Evolutionary conservation across 805 yeast genomes (phyloP).

Genomic region (Blastobotrys chiropterorum): DNA sequence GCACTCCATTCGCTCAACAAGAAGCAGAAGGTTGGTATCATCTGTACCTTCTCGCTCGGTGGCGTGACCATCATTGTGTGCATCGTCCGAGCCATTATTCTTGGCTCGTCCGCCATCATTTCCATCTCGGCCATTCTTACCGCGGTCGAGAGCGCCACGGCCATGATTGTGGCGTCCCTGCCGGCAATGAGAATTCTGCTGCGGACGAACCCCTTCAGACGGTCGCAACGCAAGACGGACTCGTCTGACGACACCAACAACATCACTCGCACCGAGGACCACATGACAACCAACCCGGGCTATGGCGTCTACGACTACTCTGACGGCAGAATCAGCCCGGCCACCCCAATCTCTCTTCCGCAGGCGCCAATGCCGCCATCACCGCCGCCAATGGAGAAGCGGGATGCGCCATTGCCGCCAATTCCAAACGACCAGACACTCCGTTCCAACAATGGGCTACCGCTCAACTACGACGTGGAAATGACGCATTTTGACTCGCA

Average conservation of each 20-base stretch:
- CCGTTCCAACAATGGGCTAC: background rate
- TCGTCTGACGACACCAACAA: slow-evolving; percentile 3
- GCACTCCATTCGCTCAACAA: slow-evolving; percentile 13
- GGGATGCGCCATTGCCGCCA: slow-evolving; percentile 5
- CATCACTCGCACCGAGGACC: background rate
- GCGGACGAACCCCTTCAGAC: slow-evolving; percentile 8
- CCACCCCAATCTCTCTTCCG: background rate
- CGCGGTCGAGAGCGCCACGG: slow-evolving; percentile 23
- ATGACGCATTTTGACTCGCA: background rate
- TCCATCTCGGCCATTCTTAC: slow-evolving; percentile 20
- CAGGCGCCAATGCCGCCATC: background rate
- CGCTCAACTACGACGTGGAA: background rate
- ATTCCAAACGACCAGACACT: background rate
- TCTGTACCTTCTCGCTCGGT: slow-evolving; percentile 25
- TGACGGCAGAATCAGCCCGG: background rate
- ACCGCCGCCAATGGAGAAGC: slow-evolving; percentile 2
- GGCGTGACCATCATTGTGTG: slow-evolving; percentile 20
- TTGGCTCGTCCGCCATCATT: slow-evolving; percentile 19
- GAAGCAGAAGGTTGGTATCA: slow-evolving; percentile 20
- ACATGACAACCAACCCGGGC: background rate
- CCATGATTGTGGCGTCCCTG: slow-evolving; percentile 22
- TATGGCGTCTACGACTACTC: background rate
- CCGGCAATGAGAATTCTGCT: slow-evolving; percentile 22
- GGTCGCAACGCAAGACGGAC: slow-evolving; percentile 2
- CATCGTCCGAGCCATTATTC: slow-evolving; percentile 19